Evolutionary conservation across 192 early-diverging fungal genomes (phyloP).

Genomic region (Spizellomyces sp.): DNA sequence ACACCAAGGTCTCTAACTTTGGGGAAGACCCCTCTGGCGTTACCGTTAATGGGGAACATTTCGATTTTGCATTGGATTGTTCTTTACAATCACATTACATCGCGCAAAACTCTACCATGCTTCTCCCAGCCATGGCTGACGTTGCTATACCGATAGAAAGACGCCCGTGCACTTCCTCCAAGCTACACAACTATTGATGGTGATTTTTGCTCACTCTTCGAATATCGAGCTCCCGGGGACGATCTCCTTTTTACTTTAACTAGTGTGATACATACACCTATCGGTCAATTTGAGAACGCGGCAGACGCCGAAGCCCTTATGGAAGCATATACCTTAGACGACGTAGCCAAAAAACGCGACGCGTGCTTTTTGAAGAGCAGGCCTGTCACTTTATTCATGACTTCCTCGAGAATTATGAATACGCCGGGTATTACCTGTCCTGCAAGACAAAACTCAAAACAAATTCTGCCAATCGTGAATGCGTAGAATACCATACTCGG

Average conservation of each 20-base stretch:
- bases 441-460: conserved; percentile 11
- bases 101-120: background rate
- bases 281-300: background rate
- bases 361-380: conserved; percentile 5
- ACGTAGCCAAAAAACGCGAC: background rate
- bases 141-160: conserved; percentile 1
- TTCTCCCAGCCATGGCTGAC: conserved; percentile 8
- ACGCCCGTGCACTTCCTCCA: background rate
- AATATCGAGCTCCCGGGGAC: background rate
- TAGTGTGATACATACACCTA: background rate
- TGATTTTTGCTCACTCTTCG: conserved; percentile 4
- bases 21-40: background rate
- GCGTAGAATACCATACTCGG: conserved; percentile 5
- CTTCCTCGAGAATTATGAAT: background rate
- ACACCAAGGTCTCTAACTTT: background rate
- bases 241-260: conserved; percentile 7
- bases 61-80: conserved; percentile 5
- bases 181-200: conserved; percentile 8
- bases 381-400: background rate
- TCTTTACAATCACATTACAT: conserved; percentile 7
- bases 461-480: conserved; percentile 8
- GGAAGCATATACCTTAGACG: background rate
- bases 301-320: conserved; percentile 1
- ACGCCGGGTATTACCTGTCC: conserved; percentile 8
- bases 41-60: background rate